Percentiles rank a stretch among this genome's conserved stretches.
Conservation (phyloP, 768 basidiomycete species). For the Mycena crocata region DNA sequence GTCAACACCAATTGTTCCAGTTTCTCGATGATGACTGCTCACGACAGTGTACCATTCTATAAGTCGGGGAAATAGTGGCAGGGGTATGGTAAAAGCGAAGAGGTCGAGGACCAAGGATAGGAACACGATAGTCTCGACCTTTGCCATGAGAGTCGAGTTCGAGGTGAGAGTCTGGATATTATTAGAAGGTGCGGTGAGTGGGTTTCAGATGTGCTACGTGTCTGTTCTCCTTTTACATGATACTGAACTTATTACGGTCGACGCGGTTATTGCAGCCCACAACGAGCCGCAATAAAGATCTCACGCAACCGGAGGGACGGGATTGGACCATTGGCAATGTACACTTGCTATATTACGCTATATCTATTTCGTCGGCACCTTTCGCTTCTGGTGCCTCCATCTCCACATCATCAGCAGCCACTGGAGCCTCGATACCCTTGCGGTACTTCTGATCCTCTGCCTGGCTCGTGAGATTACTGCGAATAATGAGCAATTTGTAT, state of each 20-base stretch:
- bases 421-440: slow-evolving; percentile 56
- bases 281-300: not conserved
- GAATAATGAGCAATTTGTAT: too few species aligned
- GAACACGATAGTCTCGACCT: slow-evolving; percentile 87
- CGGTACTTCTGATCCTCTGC: slow-evolving; percentile 88
- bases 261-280: not conserved
- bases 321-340: not conserved
- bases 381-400: slow-evolving; percentile 25
- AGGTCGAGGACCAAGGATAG: slow-evolving; percentile 92
- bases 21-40: slow-evolving; percentile 38
- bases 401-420: slow-evolving; percentile 45
- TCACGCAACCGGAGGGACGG: not conserved
- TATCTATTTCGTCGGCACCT: slow-evolving; percentile 27
- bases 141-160: slow-evolving; percentile 57
- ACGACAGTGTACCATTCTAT: slow-evolving; percentile 92
- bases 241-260: not conserved
- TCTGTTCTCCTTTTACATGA: not conserved
- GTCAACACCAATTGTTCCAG: slow-evolving; percentile 18
- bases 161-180: not conserved
- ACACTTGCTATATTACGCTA: not conserved
- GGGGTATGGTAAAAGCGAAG: slow-evolving; percentile 90
- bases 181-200: not conserved
- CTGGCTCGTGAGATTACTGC: slow-evolving; percentile 75
- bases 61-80: slow-evolving; percentile 98
- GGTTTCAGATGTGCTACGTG: not conserved